A percentile compares a stretch with the other conserved stretches of the same genome.
Conservation (phyloP, 306 rosid species). For the Fragaria iinumae region DNA sequence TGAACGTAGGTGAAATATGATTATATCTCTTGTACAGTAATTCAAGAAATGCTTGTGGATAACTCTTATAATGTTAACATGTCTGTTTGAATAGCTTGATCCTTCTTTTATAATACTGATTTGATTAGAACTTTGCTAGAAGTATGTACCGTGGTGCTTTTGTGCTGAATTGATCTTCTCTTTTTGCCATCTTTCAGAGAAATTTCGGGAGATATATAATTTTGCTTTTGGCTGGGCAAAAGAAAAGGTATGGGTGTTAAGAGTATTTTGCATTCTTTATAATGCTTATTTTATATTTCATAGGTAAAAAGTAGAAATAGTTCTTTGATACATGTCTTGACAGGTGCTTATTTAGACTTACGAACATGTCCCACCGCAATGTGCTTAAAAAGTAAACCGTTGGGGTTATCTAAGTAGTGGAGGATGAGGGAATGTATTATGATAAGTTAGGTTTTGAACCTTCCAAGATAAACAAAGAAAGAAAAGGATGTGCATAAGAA, state of each 20-base stretch:
- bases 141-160: not conserved
- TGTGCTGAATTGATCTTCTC: constrained; percentile 29
- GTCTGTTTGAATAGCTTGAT: not conserved
- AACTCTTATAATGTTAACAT: not conserved
- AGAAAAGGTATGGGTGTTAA: constrained; percentile 67
- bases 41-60: not conserved
- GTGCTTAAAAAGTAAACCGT: not conserved
- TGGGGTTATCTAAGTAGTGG: not conserved
- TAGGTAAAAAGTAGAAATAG: not conserved
- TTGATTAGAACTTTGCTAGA: not conserved
- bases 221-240: constrained; percentile 99
- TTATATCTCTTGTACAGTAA: not conserved
- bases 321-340: not conserved
- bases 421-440: not conserved
- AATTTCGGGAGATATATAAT: constrained; percentile 92
- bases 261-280: not conserved
- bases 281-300: constrained; percentile 1
- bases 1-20: constrained; percentile 61
- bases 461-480: not conserved
- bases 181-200: constrained; percentile 60
- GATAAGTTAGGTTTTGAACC: not conserved
- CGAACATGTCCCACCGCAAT: not conserved
- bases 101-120: not conserved
- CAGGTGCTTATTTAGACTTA: not conserved
- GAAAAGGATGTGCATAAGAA: not conserved